These are phyloP conservation scores for Kodamaea sagamina DNA, from an alignment of 805 yeast species.

Conservation along the genomic window DNA sequence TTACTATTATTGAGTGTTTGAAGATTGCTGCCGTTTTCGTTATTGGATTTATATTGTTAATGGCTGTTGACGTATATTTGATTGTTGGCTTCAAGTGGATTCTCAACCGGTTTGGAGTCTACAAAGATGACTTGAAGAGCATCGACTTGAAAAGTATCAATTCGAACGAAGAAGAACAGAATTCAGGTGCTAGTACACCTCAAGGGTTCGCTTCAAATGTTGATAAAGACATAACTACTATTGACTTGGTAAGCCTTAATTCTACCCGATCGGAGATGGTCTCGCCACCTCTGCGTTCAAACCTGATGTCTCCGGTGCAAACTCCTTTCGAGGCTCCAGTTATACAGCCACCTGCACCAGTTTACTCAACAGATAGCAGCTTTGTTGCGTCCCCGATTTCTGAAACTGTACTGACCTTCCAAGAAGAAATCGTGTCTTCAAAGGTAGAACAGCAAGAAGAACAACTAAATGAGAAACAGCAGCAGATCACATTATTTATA, in stretches of 20 bases:
- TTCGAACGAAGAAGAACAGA: slow-evolving; percentile 17
- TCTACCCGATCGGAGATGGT: not conserved
- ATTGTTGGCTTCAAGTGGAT: slow-evolving; percentile 13
- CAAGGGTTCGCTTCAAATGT: slow-evolving; percentile 23
- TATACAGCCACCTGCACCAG: slow-evolving; percentile 13
- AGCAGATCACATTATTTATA: slow-evolving; percentile 32
- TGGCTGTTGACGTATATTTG: slow-evolving; percentile 46
- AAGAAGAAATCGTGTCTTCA: no score
- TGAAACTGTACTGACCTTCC: not conserved
- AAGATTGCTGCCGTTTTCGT: slow-evolving; percentile 75
- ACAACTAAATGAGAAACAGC: slow-evolving; percentile 22
- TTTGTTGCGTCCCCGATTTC: not conserved
- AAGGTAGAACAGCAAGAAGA: slow-evolving; percentile 13
- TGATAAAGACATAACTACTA: slow-evolving; percentile 43
- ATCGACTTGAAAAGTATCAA: slow-evolving; percentile 7
- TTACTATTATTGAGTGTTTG: slow-evolving; percentile 66
- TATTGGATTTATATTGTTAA: slow-evolving; percentile 56
- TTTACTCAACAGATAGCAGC: not conserved
- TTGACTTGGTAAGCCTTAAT: slow-evolving; percentile 24
- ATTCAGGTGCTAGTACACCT: slow-evolving; percentile 11
- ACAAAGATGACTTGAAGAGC: slow-evolving; percentile 11
- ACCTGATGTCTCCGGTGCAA: not conserved
- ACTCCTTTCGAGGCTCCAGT: not conserved
- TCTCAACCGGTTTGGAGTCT: slow-evolving; percentile 11
- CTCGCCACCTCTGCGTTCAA: not conserved